Conservation (phyloP, 345 rosid genomes). For the Rubroshorea leprosula region DNA sequence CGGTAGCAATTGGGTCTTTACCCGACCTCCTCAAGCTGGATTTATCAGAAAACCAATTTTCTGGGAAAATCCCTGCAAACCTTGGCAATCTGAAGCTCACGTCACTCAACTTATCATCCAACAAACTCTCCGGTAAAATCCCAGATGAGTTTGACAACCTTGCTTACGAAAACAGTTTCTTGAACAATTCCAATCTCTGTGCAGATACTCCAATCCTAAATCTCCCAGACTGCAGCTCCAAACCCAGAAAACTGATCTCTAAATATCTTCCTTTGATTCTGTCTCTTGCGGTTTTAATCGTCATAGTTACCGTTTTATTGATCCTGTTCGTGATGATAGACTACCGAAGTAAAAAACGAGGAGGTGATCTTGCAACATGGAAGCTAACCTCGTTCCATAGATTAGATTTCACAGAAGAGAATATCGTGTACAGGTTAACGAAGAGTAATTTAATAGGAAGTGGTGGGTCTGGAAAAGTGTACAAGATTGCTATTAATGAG, state of each 20-base stretch:
- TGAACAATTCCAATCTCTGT: too few species aligned
- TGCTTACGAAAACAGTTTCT: constrained; percentile 66
- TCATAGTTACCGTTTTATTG: constrained; percentile 23
- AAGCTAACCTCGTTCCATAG: too few species aligned
- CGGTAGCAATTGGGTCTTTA: constrained; percentile 51
- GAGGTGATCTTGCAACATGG: constrained; percentile 40
- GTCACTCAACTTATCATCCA: constrained; percentile 60
- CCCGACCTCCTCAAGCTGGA: too few species aligned
- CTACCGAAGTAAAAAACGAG: constrained; percentile 34
- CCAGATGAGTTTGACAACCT: too few species aligned
- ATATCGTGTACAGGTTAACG: constrained; percentile 51
- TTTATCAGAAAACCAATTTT: constrained; percentile 59
- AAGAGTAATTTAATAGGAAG: constrained; percentile 72
- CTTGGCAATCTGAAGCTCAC: constrained; percentile 41
- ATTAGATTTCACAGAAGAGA: constrained; percentile 54
- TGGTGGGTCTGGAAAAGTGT: too few species aligned
- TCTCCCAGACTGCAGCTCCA: too few species aligned
- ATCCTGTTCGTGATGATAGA: constrained; percentile 40
- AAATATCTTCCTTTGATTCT: constrained; percentile 43
- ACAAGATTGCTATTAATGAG: too few species aligned
- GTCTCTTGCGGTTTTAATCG: constrained; percentile 29
- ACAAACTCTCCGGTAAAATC: constrained; percentile 52
- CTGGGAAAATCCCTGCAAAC: constrained; percentile 62
- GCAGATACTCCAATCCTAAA: too few species aligned
- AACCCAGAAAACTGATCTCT: constrained; percentile 41